A percentile compares a stretch with the other conserved stretches of the same genome.
These are phyloP conservation scores for Daldinia caldariorum DNA, from an alignment of 495 filamentous ascomycete genomes.

Conservation along the genomic window DNA sequence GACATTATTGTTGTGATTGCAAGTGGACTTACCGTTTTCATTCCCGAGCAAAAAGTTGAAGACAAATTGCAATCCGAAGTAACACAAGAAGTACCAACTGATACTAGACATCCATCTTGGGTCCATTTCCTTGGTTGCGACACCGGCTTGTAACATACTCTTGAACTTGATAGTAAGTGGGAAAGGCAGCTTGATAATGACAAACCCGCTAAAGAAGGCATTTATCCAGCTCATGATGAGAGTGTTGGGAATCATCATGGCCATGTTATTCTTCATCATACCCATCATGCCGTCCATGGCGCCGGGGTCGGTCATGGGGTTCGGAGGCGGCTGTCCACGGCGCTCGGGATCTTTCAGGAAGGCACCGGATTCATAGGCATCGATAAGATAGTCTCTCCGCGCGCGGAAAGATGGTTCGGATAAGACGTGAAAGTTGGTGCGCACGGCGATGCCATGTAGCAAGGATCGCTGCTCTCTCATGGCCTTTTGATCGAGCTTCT, in stretches of 20 bases:
- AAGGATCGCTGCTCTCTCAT: slow-evolving; percentile 90
- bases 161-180: slow-evolving; percentile 98
- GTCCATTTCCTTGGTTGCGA: slow-evolving; percentile 94
- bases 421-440: slow-evolving; percentile 78
- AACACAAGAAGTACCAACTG: slow-evolving; percentile 97
- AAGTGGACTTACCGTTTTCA: slow-evolving; percentile 79
- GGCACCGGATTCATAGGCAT: slow-evolving; percentile 80
- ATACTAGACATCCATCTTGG: slow-evolving; percentile 97
- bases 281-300: slow-evolving; percentile 99
- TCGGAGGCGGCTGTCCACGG: slow-evolving; percentile 85
- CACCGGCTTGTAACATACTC: slow-evolving; percentile 97
- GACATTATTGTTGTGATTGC: background rate
- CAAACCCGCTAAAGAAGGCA: slow-evolving; percentile 96
- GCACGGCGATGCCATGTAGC: slow-evolving; percentile 84
- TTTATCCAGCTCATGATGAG: slow-evolving; percentile 99
- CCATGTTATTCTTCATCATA: slow-evolving; percentile 99
- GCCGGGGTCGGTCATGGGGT: slow-evolving; percentile 96
- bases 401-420: slow-evolving; percentile 77
- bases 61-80: slow-evolving; percentile 96
- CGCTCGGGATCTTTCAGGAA: slow-evolving; percentile 90
- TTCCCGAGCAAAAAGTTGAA: slow-evolving; percentile 96
- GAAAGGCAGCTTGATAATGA: slow-evolving; percentile 99
- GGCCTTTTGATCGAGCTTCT: slow-evolving; percentile 77
- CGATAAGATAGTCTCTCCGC: slow-evolving; percentile 81
- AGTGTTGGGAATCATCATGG: slow-evolving; percentile 99